Percentiles rank a stretch among this genome's conserved stretches.
Conservation (phyloP, 768 basidiomycete genomes). For the Phylloporus sp. region DNA sequence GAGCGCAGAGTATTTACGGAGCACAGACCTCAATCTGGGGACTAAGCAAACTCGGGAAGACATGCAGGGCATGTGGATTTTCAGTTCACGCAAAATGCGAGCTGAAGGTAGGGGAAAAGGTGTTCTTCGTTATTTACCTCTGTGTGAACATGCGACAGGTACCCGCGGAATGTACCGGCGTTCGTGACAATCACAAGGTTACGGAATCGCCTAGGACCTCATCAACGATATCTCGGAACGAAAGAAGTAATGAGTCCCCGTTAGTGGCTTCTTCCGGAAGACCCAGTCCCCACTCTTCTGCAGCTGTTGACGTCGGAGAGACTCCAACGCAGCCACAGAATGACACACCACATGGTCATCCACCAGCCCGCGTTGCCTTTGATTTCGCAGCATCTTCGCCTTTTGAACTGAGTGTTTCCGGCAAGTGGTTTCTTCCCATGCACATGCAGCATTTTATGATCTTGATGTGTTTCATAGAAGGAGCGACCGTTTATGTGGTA, state of each 20-base stretch:
- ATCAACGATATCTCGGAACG: constrained; percentile 32
- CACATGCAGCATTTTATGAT: constrained; percentile 4
- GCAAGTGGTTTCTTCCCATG: constrained; percentile 34
- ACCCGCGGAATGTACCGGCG: constrained; percentile 59
- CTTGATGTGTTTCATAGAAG: constrained; percentile 43
- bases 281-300: constrained; percentile 6
- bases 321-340: constrained; percentile 49
- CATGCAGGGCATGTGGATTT: constrained; percentile 70
- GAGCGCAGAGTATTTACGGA: constrained; percentile 3
- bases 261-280: constrained; percentile 3
- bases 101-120: constrained; percentile 56
- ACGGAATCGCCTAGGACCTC: constrained; percentile 28
- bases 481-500: constrained; percentile 54
- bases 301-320: constrained; percentile 7
- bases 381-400: constrained; percentile 71
- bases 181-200: constrained; percentile 25
- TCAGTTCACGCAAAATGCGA: constrained; percentile 85
- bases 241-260: constrained; percentile 20
- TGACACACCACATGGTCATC: constrained; percentile 36
- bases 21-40: constrained; percentile 80
- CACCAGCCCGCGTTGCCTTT: constrained; percentile 60
- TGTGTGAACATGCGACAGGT: constrained; percentile 40
- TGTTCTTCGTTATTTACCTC: neutral
- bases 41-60: constrained; percentile 81
- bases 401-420: constrained; percentile 67